phyloP scores from a whole-genome alignment of 306 rosid species.

The Cucurbita pepo region DNA sequence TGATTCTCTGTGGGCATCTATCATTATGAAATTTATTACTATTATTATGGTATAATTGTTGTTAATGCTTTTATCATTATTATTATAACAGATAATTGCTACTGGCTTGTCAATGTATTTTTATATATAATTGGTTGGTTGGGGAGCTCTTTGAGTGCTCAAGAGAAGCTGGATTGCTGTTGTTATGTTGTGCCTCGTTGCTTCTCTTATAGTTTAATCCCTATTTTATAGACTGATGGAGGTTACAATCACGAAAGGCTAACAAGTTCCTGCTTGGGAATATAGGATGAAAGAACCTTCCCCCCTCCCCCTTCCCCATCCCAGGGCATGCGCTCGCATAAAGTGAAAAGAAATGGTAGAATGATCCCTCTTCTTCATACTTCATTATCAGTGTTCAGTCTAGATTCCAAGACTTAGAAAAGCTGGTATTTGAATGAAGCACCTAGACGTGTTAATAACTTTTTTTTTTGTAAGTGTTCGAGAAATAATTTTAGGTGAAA shows the following conservation, averaged over 20 bases:
- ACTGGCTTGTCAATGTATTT: background rate
- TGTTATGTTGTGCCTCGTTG: background rate
- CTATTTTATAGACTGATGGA: background rate
- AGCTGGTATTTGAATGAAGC: background rate
- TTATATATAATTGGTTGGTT: background rate
- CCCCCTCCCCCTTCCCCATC: background rate
- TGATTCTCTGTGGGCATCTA: background rate
- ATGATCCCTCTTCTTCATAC: background rate
- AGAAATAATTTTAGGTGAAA: background rate
- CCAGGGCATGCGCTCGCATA: background rate
- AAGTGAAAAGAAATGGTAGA: background rate
- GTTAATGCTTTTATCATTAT: background rate
- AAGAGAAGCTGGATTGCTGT: background rate
- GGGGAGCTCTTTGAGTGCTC: background rate
- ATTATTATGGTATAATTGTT: background rate
- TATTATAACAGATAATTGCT: background rate
- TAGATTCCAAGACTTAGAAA: background rate
- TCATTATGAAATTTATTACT: background rate
- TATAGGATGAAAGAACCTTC: background rate
- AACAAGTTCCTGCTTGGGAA: background rate
- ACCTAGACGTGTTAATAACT: background rate
- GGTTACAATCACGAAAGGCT: background rate
- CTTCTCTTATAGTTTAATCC: background rate
- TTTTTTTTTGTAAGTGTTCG: background rate
- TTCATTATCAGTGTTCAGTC: background rate